Evolutionary conservation across 208 protist species (phyloP).

Genomic region (Strigomonas galati): DNA sequence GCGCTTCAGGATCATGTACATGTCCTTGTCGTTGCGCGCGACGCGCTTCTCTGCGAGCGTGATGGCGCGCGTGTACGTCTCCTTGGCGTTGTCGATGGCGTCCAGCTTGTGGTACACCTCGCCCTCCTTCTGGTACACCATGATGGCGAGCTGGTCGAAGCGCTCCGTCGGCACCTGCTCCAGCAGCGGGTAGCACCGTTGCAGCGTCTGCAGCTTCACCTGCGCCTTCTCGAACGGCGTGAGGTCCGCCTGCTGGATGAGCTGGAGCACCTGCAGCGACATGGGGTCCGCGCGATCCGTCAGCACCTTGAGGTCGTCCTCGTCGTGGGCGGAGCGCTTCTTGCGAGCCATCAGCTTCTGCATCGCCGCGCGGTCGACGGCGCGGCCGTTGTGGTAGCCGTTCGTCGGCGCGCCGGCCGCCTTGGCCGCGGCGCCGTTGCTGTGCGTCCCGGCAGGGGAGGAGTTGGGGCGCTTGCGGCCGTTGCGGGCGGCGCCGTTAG

Average conservation of each 20-base stretch:
- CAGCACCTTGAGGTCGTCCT: slow-evolving; percentile 38
- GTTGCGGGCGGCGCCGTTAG: background rate
- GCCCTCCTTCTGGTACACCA: slow-evolving; percentile 79
- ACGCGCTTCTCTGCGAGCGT: slow-evolving; percentile 73
- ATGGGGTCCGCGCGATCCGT: slow-evolving; percentile 46
- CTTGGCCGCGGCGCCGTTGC: no score
- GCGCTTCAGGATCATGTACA: slow-evolving; percentile 82
- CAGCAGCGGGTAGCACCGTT: slow-evolving; percentile 64
- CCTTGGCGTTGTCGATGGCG: slow-evolving; percentile 56
- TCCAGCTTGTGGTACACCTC: slow-evolving; percentile 54
- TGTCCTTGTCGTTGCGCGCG: slow-evolving; percentile 68
- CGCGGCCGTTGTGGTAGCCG: background rate
- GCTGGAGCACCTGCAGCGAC: slow-evolving; percentile 55
- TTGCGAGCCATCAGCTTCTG: slow-evolving; percentile 7
- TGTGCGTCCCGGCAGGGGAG: background rate
- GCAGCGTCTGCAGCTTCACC: slow-evolving; percentile 51
- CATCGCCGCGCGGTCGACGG: background rate
- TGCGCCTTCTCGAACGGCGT: slow-evolving; percentile 32
- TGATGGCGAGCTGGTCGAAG: slow-evolving; percentile 66
- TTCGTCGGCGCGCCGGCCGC: background rate
- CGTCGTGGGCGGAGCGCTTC: slow-evolving; percentile 12
- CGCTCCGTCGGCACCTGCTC: slow-evolving; percentile 47
- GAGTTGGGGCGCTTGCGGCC: background rate
- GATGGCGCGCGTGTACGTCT: slow-evolving; percentile 68
- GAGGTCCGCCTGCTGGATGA: slow-evolving; percentile 53